A percentile compares a stretch with the other conserved stretches of the same genome.
These are phyloP conservation scores for Tricholoma hemisulphureum DNA, from an alignment of 768 basidiomycete genomes.

Conservation along the genomic window DNA sequence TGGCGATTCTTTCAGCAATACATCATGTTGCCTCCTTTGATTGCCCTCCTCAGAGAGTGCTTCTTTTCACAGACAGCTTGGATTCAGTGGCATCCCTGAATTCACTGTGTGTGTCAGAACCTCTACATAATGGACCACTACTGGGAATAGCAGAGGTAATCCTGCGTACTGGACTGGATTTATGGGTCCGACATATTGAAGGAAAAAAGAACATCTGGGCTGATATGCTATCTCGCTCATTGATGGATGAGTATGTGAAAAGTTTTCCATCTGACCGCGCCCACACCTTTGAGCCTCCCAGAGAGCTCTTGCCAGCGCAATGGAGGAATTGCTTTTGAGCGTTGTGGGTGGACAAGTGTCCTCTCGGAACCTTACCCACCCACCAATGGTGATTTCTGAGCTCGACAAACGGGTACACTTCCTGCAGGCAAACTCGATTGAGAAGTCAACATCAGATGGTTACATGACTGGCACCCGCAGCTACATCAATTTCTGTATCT, in stretches of 20 bases:
- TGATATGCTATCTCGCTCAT: conserved; percentile 14
- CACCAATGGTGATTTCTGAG: no score
- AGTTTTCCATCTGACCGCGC: conserved; percentile 14
- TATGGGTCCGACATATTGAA: conserved; percentile 17
- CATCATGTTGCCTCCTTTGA: conserved; percentile 2
- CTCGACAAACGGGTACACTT: no score
- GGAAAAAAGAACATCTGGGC: conserved; percentile 15
- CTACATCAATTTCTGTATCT: no score
- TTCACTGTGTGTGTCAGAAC: conserved; percentile 1
- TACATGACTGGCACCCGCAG: no score
- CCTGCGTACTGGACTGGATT: conserved; percentile 12
- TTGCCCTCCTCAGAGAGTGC: conserved; percentile 9
- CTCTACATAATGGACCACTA: not conserved
- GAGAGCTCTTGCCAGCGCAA: no score
- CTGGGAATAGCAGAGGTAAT: conserved; percentile 4
- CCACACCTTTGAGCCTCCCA: conserved; percentile 15
- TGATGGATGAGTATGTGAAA: conserved; percentile 13
- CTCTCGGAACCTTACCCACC: no score
- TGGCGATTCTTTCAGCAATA: conserved; percentile 3
- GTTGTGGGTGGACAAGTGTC: no score
- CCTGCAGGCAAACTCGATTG: no score
- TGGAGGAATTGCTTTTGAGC: no score
- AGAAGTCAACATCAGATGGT: no score
- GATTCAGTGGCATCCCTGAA: conserved; percentile 13
- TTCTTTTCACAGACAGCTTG: conserved; percentile 17